Evolutionary conservation across 1,139 yeast genomes (phyloP), one percentile per base, ranked within the genome.

Genomic region (Casaregolazyma lundiana): DNA sequence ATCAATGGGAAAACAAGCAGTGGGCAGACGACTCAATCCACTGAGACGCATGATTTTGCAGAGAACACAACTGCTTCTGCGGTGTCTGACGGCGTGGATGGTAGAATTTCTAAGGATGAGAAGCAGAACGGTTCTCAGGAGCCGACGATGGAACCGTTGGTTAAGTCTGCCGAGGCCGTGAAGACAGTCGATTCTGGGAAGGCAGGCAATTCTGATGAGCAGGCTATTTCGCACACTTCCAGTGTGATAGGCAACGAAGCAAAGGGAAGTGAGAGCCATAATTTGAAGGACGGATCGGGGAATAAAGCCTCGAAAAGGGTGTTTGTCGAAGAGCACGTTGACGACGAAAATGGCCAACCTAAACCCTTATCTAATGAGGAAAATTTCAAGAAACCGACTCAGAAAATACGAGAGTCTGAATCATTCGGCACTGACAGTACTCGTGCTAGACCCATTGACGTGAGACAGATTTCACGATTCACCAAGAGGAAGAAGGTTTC

Each of bases 111-210:
- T 16, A 9, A 18, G 24, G 26, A n/a, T 11, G 15, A 29, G 8
- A 16, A 26, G 15, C 17, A 42, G 15, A 48, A 47, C 17, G 32
- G 41, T 35, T n/a, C n/a, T n/a, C n/a, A n/a, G n/a, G n/a, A n/a
- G n/a, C n/a, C n/a, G 38, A 38, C 29, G 41, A 46, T 22, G 48
- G 41, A 18, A 19, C 35, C 9, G 42, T 39, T 8, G 35, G 13
- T 6, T 35, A 44, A 34, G 4, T 6, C 15, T 13, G 16, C n/a
- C 9, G 26, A 38, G 7, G 15, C 15, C 26, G 6, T 32, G 8
- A 16, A 29, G 30, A 24, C 11, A 9, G 9, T n/a, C 9, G n/a
- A 24, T n/a, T 18, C 18, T 16, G 37, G 16, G n/a, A 13, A 7
- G 6, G 3, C 3, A 7, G 24, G 4, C n/a, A 17, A 29, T 6